Base-by-base conservation (phyloP, 352 stramenopile genomes). In the Globisporangium okanoganense region DNA sequence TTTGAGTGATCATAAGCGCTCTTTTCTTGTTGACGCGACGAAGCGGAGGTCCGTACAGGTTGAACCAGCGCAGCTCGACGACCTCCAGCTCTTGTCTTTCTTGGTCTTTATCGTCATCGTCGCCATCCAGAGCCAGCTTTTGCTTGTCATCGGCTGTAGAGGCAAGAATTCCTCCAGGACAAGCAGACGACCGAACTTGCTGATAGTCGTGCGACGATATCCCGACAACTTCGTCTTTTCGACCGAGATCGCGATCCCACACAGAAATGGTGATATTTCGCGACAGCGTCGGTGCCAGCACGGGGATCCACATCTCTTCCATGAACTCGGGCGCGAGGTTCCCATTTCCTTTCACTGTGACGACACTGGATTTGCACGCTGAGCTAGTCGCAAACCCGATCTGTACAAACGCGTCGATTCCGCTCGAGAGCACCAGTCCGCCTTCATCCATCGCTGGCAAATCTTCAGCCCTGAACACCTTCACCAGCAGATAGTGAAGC, bases 291-390 rank as follows among this genome's bases (percentile, higher is more conserved):
- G 86, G 88, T 8, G 79, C 55, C 20, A 87, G 73, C 25, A 96
- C 86, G 2, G 89, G 89, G 16, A 97, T 76, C 89, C 89, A 97
- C 7, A 97, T 41, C 58, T 95, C 82, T 50, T 95, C 86, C 7
- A 87, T 66, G 48, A 93, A 90, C 47, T 85, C 80, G 0, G 79
- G 75, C 9, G 75, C 35, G 9, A 93, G 64, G 25, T 79, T 73
- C 1, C 66, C 56, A 5, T 53, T 52, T 2, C 80, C 84, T 69
- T 90, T 90, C 27, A 90, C 74, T 0, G 78, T 92, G 0, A 90
- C 67, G 9, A 87, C 78, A 0, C 68, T 77, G 3, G 72, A 82
- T 51, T 76, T 74, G 35, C 78, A 85, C 0, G 67, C 63, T 0
- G 56, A 31, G 45, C 88, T 83, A 0, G 73, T 70, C 0, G 66